Evolutionary conservation across 1,139 yeast genomes (phyloP), one percentile per base, ranked within the genome.

Genomic region (Kazachstania sp.): DNA sequence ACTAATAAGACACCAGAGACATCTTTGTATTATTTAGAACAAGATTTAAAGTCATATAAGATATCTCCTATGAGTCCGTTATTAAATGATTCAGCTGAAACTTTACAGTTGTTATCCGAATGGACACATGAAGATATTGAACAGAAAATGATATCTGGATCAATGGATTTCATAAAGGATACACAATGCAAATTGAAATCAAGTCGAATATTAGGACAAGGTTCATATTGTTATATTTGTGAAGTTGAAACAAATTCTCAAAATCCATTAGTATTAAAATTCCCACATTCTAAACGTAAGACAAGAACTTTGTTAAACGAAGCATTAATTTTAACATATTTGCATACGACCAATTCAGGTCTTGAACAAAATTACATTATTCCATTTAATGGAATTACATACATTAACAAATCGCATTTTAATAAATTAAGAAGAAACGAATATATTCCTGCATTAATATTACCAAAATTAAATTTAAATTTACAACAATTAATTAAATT

Each of bases 371-470:
- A 36, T 18, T 16, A 34, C 32, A 49, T 53, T 15, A 48, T 51
- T 13, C 54, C 55, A 11, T 50, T 52, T 38, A 29, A 45, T 30
- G 56, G 55, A 2, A 30, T 54, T n/a, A 47, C 58, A 16, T 51
- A 52, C 42, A 41, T 54, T 16, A 45, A 41, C 34, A 52, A 49
- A 36, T 29, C 45, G 6, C 55, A 53, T 28, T 51, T 37, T 29
- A 42, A 40, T 37, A 46, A 51, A 20, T 48, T 54, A 37, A 46
- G 58, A 26, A 40, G 49, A 8, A 43, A 44, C 37, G 58, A 54
- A 36, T 37, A 39, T 16, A 54, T 55, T 6, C 57, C 58, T 1
- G 54, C 49, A 7, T 41, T 55, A 12, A 37, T 55, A 19, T 29
- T 55, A 43, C 53, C 51, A 5, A 46, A 45, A 47, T 45, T 48